Evolutionary conservation across 2,329 filamentous ascomycete species (phyloP).

Genomic region (Neonectria punicea): DNA sequence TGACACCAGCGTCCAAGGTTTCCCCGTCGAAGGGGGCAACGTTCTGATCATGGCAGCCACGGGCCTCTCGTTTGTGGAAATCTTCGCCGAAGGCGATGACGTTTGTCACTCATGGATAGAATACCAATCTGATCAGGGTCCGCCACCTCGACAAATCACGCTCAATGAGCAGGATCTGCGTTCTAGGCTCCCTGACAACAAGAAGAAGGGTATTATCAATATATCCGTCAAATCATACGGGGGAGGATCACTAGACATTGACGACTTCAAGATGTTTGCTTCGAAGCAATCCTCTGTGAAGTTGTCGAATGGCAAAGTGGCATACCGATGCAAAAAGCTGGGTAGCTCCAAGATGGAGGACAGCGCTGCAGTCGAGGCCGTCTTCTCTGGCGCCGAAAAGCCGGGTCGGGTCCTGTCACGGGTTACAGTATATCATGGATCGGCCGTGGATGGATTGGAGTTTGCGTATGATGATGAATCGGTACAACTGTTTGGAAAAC

Average conservation of each 20-base stretch:
- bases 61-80: conserved; percentile 86
- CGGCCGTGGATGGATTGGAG: conserved; percentile 84
- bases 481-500: conserved; percentile 86
- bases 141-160: conserved; percentile 76
- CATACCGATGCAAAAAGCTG: conserved; percentile 79
- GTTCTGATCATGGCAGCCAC: conserved; percentile 82
- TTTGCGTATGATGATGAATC: conserved; percentile 92
- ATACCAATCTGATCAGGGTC: conserved; percentile 71
- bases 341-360: conserved; percentile 78
- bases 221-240: conserved; percentile 81
- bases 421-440: conserved; percentile 80
- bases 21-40: conserved; percentile 81
- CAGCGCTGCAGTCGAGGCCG: conserved; percentile 74
- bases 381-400: conserved; percentile 76
- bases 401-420: conserved; percentile 79
- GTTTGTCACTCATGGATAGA: conserved; percentile 86
- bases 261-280: conserved; percentile 77
- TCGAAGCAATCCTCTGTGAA: conserved; percentile 80
- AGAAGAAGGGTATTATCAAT: conserved; percentile 76
- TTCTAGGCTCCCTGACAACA: conserved; percentile 75
- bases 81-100: conserved; percentile 83
- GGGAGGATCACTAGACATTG: conserved; percentile 77
- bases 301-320: conserved; percentile 74
- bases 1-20: conserved; percentile 86
- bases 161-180: conserved; percentile 82